Evolutionary conservation across 108 stramenopile species (phyloP).

Genomic region (Nannochloropsis salina): DNA sequence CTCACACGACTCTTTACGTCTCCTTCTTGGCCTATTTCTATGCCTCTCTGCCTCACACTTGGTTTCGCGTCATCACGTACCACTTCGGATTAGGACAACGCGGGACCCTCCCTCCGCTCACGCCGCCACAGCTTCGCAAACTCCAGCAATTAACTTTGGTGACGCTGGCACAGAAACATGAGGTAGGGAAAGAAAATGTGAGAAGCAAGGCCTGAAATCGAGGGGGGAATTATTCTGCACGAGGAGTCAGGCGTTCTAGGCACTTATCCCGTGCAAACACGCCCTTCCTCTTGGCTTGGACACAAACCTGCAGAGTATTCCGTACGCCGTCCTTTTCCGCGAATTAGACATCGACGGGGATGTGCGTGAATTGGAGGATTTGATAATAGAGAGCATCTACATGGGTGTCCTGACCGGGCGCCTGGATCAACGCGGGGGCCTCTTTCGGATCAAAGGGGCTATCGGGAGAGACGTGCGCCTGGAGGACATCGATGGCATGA

Average conservation of each 20-base stretch:
- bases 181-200: slow-evolving; percentile 37
- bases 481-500: slow-evolving; percentile 18
- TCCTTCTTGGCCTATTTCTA: not conserved
- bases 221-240: no score
- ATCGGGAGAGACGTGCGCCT: slow-evolving; percentile 24
- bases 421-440: slow-evolving; percentile 48
- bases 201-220: not conserved
- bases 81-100: not conserved
- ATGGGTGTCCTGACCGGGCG: slow-evolving; percentile 52
- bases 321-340: not conserved
- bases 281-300: not conserved
- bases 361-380: slow-evolving; percentile 50
- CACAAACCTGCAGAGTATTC: not conserved
- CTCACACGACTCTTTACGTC: not conserved
- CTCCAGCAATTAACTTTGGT: slow-evolving; percentile 53
- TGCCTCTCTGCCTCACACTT: no score
- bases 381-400: slow-evolving; percentile 56
- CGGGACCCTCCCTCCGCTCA: not conserved
- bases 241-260: not conserved
- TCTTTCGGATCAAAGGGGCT: slow-evolving; percentile 30
- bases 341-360: not conserved
- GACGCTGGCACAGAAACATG: slow-evolving; percentile 44
- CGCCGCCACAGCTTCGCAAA: slow-evolving; percentile 34
- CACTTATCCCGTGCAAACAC: slow-evolving; percentile 20
- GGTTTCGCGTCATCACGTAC: no score